Base-by-base conservation (phyloP, 371 early-diverging fungal species). In the Phascolomyces articulosus region DNA sequence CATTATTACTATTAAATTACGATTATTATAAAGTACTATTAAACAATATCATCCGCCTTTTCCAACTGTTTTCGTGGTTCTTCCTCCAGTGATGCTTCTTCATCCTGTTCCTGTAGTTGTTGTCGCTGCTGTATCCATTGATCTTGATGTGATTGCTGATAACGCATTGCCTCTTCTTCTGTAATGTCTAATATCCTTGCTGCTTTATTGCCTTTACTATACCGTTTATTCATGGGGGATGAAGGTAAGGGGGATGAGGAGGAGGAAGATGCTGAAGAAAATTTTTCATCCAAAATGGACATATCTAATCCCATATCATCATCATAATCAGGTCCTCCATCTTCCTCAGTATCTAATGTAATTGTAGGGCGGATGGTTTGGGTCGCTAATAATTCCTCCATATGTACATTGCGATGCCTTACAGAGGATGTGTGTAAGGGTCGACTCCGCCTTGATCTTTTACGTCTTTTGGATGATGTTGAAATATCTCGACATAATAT, bases 291-390 rank as follows among this genome's bases (percentile, higher is more conserved):
- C 55, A 79, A 60, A 7, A 74, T 56, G 3, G 77, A 48, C 56
- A 72, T 70, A 44, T 77, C 80, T 28, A 77, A 55, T 2, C 73
- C 77, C 77, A 74, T 80, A 41, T 73, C 70, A 57, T 77, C 75
- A 23, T 71, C 60, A 51, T 72, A 72, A 47, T 75, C 59, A 27
- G 67, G 70, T 11, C 65, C 67, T 20, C 34, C 34, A 34, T 60
- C 64, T 4, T 65, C 65, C 8, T 27, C 31, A 3, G 55, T 58
- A 7, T 53, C 61, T n/a, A 40, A 15, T 3, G 48, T 53, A 13
- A 40, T 13, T 20, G 51, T 41, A 11, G 79, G 77, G n/a, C 82
- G 73, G 40, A 82, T 77, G 0, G 82, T 78, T 40, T 48, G 68
- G 11, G 75, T 82, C 7, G 73, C 82, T 51, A 82, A 66, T 4